A percentile compares a stretch with the other conserved stretches of the same genome.
phyloP scores from a whole-genome alignment of 345 rosid species.

The Euphorbia tirucalli region DNA sequence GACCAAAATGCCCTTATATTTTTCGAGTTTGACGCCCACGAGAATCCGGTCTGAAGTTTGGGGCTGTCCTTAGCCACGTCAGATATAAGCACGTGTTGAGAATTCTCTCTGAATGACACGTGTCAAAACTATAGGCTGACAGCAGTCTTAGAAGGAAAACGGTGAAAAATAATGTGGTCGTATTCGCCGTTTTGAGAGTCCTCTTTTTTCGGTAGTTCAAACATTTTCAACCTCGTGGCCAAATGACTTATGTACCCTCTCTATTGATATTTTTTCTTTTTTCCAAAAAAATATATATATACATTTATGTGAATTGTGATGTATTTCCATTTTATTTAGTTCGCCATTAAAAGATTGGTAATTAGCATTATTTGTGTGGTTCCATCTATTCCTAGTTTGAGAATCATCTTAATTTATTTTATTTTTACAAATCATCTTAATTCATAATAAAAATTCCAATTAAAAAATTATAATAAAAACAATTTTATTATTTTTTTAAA shows the following conservation, averaged over 20 bases:
- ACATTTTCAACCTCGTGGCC: neutral
- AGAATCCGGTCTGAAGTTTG: neutral
- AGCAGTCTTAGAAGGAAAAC: neutral
- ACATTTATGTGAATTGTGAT: no score
- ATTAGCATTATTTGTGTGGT: no score
- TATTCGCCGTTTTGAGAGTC: neutral
- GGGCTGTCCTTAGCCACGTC: constrained; percentile 15
- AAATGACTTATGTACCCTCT: constrained; percentile 1
- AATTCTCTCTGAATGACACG: constrained; percentile 20
- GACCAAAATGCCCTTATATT: constrained; percentile 26
- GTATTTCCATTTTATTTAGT: no score
- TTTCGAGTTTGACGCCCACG: neutral
- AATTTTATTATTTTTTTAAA: no score
- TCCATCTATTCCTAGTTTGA: no score
- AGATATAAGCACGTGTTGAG: neutral
- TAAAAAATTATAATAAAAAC: no score
- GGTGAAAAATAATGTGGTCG: neutral
- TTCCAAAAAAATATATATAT: neutral
- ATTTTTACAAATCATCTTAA: no score
- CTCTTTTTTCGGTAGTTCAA: no score
- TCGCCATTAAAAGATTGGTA: no score
- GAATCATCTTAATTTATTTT: no score
- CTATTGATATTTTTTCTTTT: neutral
- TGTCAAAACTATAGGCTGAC: neutral
- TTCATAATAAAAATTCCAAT: no score